Evolutionary conservation across 192 early-diverging fungal genomes (phyloP).

Genomic region (Dimargaris xerosporica): DNA sequence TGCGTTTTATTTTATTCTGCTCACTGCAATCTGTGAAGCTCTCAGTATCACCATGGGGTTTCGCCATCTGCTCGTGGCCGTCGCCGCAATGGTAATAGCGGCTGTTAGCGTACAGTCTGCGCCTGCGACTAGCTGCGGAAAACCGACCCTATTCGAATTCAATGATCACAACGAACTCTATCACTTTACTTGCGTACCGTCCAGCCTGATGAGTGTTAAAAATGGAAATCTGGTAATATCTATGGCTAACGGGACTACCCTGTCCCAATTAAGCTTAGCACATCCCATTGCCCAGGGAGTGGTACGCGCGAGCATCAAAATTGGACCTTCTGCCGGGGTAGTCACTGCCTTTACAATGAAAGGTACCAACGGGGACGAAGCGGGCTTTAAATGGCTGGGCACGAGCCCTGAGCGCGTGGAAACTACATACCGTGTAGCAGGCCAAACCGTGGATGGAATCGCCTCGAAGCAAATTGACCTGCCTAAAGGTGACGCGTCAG

Average conservation of each 20-base stretch:
- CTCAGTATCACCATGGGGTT: too few species aligned
- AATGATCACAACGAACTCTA: neutral
- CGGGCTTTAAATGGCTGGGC: neutral
- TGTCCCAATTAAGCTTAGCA: neutral
- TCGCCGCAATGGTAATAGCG: too few species aligned
- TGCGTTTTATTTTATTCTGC: too few species aligned
- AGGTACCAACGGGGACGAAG: slow-evolving; percentile 1
- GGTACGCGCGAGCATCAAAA: neutral
- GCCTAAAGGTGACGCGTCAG: neutral
- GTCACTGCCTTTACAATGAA: neutral
- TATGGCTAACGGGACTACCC: neutral
- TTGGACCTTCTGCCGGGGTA: neutral
- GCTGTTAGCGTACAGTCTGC: too few species aligned
- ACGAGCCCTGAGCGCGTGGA: neutral
- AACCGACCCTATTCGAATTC: neutral
- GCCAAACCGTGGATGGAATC: neutral
- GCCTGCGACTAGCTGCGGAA: too few species aligned
- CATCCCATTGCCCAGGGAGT: neutral
- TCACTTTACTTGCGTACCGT: neutral
- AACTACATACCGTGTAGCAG: neutral
- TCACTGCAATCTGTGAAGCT: too few species aligned
- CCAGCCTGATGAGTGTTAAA: neutral
- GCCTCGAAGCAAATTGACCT: neutral
- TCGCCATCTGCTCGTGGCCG: too few species aligned
- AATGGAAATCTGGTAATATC: neutral